Evolutionary conservation across 441 rosid genomes (phyloP).

Genomic region (Aleurites moluccanus): DNA sequence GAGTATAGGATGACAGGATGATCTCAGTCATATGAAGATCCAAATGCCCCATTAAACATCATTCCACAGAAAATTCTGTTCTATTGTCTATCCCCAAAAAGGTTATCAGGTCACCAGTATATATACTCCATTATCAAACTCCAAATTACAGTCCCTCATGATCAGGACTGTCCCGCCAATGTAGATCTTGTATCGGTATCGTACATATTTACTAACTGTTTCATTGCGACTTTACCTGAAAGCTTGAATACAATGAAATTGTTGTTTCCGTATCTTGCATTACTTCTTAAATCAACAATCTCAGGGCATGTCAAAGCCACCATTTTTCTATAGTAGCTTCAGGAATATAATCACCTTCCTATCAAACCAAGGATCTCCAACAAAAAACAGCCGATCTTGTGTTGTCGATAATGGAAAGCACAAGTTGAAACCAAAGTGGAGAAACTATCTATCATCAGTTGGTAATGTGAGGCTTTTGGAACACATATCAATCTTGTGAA

Average conservation of each 20-base stretch:
- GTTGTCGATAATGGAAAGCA: background rate
- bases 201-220: background rate
- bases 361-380: too few relatives aligned
- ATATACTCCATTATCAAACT: background rate
- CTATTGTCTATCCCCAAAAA: background rate
- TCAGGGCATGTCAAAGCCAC: background rate
- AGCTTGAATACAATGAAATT: background rate
- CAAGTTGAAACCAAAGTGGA: background rate
- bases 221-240: background rate
- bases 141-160: background rate
- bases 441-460: constrained; percentile 39
- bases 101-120: too few relatives aligned
- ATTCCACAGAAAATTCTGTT: background rate
- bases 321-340: background rate
- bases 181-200: background rate
- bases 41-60: background rate
- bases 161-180: background rate
- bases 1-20: background rate
- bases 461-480: constrained; percentile 77
- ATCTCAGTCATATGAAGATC: background rate
- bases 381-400: background rate
- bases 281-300: background rate
- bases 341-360: background rate
- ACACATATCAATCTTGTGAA: constrained; percentile 60
- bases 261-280: background rate